Conservation (phyloP, 768 basidiomycete species). For the Serendipita indica region DNA sequence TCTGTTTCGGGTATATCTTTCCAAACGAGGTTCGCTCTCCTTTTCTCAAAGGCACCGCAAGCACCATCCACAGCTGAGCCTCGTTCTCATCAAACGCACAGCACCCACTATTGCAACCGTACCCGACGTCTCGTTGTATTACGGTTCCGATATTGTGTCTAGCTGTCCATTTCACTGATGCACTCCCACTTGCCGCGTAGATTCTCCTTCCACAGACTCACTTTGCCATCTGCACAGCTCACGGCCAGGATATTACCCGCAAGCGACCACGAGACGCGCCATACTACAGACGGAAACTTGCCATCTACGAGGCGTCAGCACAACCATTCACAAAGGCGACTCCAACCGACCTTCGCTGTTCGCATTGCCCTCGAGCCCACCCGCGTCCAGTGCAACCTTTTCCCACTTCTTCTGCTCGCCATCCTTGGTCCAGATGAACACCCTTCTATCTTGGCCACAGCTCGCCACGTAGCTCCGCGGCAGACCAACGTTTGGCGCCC, state of each 20-base stretch:
- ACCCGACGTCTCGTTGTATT: too few relatives aligned
- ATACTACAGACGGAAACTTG: conserved; percentile 93
- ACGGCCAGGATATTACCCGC: conserved; percentile 94
- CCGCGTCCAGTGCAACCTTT: conserved; percentile 63
- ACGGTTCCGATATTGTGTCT: too few relatives aligned
- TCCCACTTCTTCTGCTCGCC: conserved; percentile 58
- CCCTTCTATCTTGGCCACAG: conserved; percentile 51
- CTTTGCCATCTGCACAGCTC: conserved; percentile 94
- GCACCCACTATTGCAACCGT: too few relatives aligned
- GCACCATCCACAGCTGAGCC: too few relatives aligned
- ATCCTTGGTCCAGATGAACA: conserved; percentile 85
- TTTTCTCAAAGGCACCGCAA: too few relatives aligned
- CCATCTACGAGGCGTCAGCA: conserved; percentile 27
- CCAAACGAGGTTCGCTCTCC: too few relatives aligned
- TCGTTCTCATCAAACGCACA: too few relatives aligned
- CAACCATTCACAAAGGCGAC: neutral
- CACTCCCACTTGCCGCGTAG: conserved; percentile 92
- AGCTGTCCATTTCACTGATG: conserved; percentile 88
- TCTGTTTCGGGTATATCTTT: too few relatives aligned
- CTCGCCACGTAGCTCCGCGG: conserved; percentile 88
- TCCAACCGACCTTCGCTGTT: neutral
- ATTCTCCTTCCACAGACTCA: conserved; percentile 97
- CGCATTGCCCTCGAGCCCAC: conserved; percentile 1
- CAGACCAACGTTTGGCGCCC: conserved; percentile 94
- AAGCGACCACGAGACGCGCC: conserved; percentile 97